Percentiles rank a stretch among this genome's conserved stretches.
Evolutionary conservation across 371 early-diverging fungal species (phyloP).

Genomic region (Conidiobolus incongruus): DNA sequence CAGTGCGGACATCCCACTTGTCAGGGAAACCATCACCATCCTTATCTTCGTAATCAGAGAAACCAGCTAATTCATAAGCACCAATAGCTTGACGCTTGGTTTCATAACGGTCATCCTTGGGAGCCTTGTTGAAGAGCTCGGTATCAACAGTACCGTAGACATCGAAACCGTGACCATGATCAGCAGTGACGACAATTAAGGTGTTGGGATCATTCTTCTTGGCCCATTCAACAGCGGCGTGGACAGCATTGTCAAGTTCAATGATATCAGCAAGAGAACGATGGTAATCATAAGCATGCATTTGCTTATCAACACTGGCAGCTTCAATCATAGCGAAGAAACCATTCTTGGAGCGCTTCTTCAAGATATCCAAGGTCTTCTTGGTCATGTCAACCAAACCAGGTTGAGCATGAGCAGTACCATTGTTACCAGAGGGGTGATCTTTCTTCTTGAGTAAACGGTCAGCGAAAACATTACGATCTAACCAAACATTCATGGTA

Average conservation of each 20-base stretch:
- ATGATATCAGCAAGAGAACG: conserved; percentile 43
- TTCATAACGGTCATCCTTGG: conserved; percentile 7
- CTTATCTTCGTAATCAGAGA: conserved; percentile 31
- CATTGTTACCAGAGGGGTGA: conserved; percentile 22
- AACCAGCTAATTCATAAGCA: conserved; percentile 36
- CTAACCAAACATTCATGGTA: conserved; percentile 48
- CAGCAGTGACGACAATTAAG: conserved; percentile 42
- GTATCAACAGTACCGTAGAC: no score
- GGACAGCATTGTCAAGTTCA: conserved; percentile 42
- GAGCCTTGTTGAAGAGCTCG: conserved; percentile 12
- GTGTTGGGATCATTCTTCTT: conserved; percentile 32
- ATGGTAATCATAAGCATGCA: conserved; percentile 44
- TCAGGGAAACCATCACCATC: conserved; percentile 47
- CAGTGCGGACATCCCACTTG: conserved; percentile 25
- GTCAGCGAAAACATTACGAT: conserved; percentile 30
- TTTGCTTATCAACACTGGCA: conserved; percentile 44
- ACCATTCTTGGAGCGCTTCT: no score
- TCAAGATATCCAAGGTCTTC: conserved; percentile 30
- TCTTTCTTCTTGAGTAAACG: conserved; percentile 21
- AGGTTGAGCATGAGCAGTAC: conserved; percentile 36
- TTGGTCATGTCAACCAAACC: conserved; percentile 38
- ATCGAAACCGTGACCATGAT: conserved; percentile 45
- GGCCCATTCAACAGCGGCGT: conserved; percentile 31
- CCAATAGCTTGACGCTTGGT: conserved; percentile 36
- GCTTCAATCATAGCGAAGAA: conserved; percentile 58